These are phyloP conservation scores for Claviceps purpurea DNA, from an alignment of 2,329 filamentous ascomycete genomes.

Conservation along the genomic window DNA sequence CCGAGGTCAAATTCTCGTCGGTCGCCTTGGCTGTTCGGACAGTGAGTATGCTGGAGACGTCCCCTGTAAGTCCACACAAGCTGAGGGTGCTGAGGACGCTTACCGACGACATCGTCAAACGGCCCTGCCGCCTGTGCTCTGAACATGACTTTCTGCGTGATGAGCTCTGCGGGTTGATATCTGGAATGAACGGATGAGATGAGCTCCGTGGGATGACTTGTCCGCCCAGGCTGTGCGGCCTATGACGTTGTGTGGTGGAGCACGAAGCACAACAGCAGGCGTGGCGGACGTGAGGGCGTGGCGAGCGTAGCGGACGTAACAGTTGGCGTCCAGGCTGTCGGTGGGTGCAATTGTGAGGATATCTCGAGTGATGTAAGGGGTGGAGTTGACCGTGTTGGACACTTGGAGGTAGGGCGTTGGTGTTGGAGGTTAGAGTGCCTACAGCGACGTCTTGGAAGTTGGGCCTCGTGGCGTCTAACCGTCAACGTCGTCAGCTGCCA, in stretches of 20 bases:
- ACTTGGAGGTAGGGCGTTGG: too few species aligned
- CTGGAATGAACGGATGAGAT: not conserved
- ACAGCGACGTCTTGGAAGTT: too few species aligned
- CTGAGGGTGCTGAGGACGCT: slow-evolving; percentile 13
- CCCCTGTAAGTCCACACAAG: not conserved
- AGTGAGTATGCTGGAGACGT: not conserved
- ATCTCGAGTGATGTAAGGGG: not conserved
- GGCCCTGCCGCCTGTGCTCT: slow-evolving; percentile 43
- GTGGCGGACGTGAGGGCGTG: not conserved
- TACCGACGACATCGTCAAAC: slow-evolving; percentile 48
- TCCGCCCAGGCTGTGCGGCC: not conserved
- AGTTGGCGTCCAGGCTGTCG: not conserved
- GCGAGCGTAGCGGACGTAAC: not conserved
- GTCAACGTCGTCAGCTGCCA: too few species aligned
- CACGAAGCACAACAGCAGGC: not conserved
- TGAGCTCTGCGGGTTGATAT: too few species aligned
- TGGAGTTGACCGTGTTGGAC: too few species aligned
- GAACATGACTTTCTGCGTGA: slow-evolving; percentile 34
- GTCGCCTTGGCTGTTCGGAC: slow-evolving; percentile 54
- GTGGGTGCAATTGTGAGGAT: not conserved
- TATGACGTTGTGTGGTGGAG: slow-evolving; percentile 7
- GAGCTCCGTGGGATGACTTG: not conserved
- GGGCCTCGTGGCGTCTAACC: too few species aligned
- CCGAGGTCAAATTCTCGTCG: slow-evolving; percentile 89
- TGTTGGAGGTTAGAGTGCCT: too few species aligned